Conservation (phyloP, 345 rosid genomes). For the Adansonia digitata region DNA sequence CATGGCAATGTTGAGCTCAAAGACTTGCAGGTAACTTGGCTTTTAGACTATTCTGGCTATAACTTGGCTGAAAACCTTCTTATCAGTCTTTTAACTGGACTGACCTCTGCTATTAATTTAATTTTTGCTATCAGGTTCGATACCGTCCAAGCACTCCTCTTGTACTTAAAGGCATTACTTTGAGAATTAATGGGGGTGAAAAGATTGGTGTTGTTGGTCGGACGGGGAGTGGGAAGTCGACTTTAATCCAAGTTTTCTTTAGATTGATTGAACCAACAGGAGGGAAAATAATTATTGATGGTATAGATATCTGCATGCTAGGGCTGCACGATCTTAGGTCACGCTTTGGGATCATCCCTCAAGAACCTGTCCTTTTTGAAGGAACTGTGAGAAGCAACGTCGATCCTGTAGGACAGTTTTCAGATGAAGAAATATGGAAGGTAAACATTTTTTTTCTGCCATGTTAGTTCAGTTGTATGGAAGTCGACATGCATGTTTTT, state of each 20-base stretch:
- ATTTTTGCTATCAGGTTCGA: slow-evolving; percentile 48
- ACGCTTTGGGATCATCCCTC: slow-evolving; percentile 91
- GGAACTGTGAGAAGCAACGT: slow-evolving; percentile 93
- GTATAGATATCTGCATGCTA: slow-evolving; percentile 55
- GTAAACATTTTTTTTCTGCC: too few species aligned
- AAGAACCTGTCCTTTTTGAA: slow-evolving; percentile 95
- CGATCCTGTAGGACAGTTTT: slow-evolving; percentile 69
- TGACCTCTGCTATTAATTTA: background rate
- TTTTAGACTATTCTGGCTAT: background rate
- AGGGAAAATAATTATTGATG: slow-evolving; percentile 80
- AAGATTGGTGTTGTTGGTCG: slow-evolving; percentile 92
- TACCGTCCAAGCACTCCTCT: slow-evolving; percentile 86
- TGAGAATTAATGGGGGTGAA: slow-evolving; percentile 77
- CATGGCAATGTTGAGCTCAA: slow-evolving; percentile 61
- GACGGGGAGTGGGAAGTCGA: slow-evolving; percentile 95
- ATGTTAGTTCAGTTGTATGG: too few species aligned
- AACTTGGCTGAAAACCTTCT: background rate
- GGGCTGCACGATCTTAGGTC: slow-evolving; percentile 93
- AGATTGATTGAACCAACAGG: slow-evolving; percentile 85
- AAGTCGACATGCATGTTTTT: too few species aligned
- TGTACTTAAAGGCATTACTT: slow-evolving; percentile 74
- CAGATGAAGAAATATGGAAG: slow-evolving; percentile 94
- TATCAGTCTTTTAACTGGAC: too few species aligned
- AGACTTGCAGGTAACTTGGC: slow-evolving; percentile 67
- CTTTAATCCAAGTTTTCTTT: slow-evolving; percentile 81